phyloP scores from a whole-genome alignment of 2,329 filamentous ascomycete species.

The Penicillium aurantiogriseum region DNA sequence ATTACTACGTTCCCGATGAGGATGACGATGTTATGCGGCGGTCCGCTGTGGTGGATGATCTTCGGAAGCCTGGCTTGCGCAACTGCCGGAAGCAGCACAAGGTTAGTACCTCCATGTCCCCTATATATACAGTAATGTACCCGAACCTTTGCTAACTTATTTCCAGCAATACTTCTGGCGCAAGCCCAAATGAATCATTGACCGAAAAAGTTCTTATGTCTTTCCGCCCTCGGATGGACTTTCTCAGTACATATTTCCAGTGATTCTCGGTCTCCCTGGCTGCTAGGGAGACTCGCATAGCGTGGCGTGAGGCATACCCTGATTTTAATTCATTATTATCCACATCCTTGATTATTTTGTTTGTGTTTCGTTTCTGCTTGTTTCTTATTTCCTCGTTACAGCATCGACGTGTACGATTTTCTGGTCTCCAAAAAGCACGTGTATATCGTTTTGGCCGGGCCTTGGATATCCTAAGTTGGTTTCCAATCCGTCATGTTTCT shows the following conservation, averaged over 20 bases:
- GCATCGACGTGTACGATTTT: constrained; percentile 15
- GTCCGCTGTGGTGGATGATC: constrained; percentile 77
- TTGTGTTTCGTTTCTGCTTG: constrained; percentile 16
- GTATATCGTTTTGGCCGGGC: constrained; percentile 56
- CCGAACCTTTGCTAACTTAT: constrained; percentile 23
- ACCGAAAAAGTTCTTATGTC: constrained; percentile 4
- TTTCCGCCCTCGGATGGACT: constrained; percentile 12
- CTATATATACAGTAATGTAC: constrained; percentile 1
- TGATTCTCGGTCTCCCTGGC: constrained; percentile 27
- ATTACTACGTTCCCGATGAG: constrained; percentile 89
- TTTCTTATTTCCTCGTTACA: constrained; percentile 10
- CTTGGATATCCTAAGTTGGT: neutral
- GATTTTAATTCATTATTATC: constrained; percentile 29
- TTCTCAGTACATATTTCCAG: constrained; percentile 39
- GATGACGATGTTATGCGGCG: constrained; percentile 77
- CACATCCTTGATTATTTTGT: constrained; percentile 26
- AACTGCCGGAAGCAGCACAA: constrained; percentile 95
- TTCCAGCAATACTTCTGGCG: constrained; percentile 70
- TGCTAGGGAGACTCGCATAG: constrained; percentile 39
- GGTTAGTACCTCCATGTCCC: constrained; percentile 55
- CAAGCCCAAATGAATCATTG: constrained; percentile 52
- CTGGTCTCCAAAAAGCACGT: constrained; percentile 3
- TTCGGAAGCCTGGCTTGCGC: constrained; percentile 84
- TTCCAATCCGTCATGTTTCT: neutral
- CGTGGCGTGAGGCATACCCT: constrained; percentile 45